Base-by-base conservation (phyloP, 2,329 filamentous ascomycete species). In the Neonectria punicea region DNA sequence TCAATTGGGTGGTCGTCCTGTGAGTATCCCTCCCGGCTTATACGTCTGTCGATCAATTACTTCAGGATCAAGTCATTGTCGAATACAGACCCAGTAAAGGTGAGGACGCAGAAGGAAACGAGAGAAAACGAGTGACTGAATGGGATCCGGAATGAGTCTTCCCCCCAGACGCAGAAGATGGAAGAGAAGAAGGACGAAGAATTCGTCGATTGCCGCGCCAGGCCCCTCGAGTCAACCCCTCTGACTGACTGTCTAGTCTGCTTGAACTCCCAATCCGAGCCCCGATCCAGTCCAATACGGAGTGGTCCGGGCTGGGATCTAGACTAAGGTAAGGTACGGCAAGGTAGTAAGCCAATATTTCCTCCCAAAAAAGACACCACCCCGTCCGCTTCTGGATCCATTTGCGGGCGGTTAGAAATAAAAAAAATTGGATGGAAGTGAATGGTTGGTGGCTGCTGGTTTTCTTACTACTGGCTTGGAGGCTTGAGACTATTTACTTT, bases 61-160 rank as follows among this genome's bases (percentile, higher is more conserved):
- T 39, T n/a, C 14, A 16, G 8, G 28, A 13, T 57, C 30, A 63
- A 58, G 61, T n/a, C 55, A 63, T 63, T 56, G 44, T 43, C 39
- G 47, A 54, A 5, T 55, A 51, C 10, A 10, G 54, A 10, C 18
- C 36, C 13, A 55, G 28, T 32, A 20, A 51, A 41, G 22, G 30
- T 43, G 56, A 58, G 20, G 25, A 22, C 41, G 43, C 22, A 30
- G 34, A 32, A n/a, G 5, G 20, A 49, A 58, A 13, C 25, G 22
- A 63, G 53, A 39, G 61, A 30, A 30, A 30, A 30, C 25, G 25
- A 32, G 30, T 16, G 14, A 18, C 16, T 20, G 43, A 20, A 22
- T 9, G 18, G 20, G 16, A 18, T 39, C 13, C 6, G 36, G 36
- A 39, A 39, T 8, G 36, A 16, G 36, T 39, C 36, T 39, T 39